Base-by-base conservation (phyloP, 768 basidiomycete species). In the Psilocybe cyanescens region DNA sequence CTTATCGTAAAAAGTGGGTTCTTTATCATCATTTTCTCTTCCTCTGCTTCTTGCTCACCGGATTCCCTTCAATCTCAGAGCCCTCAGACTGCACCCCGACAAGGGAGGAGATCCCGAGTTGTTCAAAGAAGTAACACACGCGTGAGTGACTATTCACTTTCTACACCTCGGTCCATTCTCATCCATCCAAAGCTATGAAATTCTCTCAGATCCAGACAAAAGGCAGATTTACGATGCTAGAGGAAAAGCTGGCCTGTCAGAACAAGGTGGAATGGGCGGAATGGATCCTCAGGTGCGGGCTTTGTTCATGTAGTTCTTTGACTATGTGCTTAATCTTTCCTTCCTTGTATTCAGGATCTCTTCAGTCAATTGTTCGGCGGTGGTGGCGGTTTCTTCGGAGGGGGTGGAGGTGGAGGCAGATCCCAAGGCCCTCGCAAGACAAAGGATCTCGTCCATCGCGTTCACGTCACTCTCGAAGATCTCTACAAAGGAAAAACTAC, bases 401-500 rank as follows among this genome's bases (percentile, higher is more conserved):
- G 86, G 0, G 82, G 85, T 4, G 90, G 86, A 1, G 82, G 85
- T 6, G 86, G 86, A n/a, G 83, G 86, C 19, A 78, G 84, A 60
- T 80, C 84, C 24, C 84, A 82, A 64, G 92, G 91, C 12, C 89
- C 91, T 17, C 92, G 95, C 71, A 95, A 93, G 76, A 97, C 95
- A 61, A 99, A 99, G 75, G 97, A 99, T 76, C 92, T 99, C 66
- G 92, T 99, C 4, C 97, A 99, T 78, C 92, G 96, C 59, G 93
- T 99, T 65, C 85, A 91, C 71, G 95, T 98, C 70, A 87, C 94
- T n/a, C 88, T 99, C 64, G 97, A 99, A 77, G 97, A 99, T 74
- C 86, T 99, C 3, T 99, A 98, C 87, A 95, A 93, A 76, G 97
- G 97, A 76, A 99, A 99, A 79, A 97, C 95, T 3, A 95, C 96